Evolutionary conservation across 495 filamentous ascomycete genomes (phyloP).

Genomic region (Penicillium arizonense): DNA sequence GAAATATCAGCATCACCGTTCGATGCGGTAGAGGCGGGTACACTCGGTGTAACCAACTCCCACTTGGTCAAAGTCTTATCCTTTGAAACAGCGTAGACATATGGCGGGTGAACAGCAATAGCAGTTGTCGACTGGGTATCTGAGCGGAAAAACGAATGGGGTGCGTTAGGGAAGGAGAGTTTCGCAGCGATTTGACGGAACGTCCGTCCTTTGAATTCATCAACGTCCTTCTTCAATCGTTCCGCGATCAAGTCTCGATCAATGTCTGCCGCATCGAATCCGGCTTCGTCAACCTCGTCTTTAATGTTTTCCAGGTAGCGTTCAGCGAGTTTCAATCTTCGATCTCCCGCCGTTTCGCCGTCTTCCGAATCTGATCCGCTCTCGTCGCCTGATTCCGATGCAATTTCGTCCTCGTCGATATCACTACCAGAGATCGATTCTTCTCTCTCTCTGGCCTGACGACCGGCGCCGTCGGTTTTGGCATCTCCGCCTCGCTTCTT

Average conservation of each 20-base stretch:
- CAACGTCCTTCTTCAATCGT: slow-evolving; percentile 85
- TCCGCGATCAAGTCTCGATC: slow-evolving; percentile 90
- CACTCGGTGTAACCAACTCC: slow-evolving; percentile 57
- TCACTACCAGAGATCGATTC: slow-evolving; percentile 90
- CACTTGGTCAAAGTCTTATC: slow-evolving; percentile 85
- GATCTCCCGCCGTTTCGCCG: slow-evolving; percentile 83
- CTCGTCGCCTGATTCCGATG: slow-evolving; percentile 42
- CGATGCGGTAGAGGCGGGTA: slow-evolving; percentile 26
- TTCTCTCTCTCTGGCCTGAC: slow-evolving; percentile 29
- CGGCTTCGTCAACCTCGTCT: slow-evolving; percentile 75
- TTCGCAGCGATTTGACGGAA: slow-evolving; percentile 75
- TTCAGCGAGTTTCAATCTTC: slow-evolving; percentile 84
- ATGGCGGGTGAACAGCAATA: slow-evolving; percentile 73
- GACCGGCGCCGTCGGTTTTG: slow-evolving; percentile 29
- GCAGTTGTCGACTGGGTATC: slow-evolving; percentile 76
- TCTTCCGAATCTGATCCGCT: slow-evolving; percentile 55
- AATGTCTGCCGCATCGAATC: slow-evolving; percentile 91
- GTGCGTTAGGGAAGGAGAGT: slow-evolving; percentile 60
- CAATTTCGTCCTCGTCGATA: slow-evolving; percentile 57
- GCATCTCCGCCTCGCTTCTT: slow-evolving; percentile 55
- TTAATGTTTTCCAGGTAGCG: slow-evolving; percentile 88
- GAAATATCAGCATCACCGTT: slow-evolving; percentile 54
- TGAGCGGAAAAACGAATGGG: slow-evolving; percentile 68
- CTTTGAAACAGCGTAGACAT: slow-evolving; percentile 83
- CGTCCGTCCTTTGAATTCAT: slow-evolving; percentile 86